Percentiles rank a stretch among this genome's conserved stretches.
Evolutionary conservation across 139 green algal species (phyloP).

Genomic region (Coelastrella sp.): DNA sequence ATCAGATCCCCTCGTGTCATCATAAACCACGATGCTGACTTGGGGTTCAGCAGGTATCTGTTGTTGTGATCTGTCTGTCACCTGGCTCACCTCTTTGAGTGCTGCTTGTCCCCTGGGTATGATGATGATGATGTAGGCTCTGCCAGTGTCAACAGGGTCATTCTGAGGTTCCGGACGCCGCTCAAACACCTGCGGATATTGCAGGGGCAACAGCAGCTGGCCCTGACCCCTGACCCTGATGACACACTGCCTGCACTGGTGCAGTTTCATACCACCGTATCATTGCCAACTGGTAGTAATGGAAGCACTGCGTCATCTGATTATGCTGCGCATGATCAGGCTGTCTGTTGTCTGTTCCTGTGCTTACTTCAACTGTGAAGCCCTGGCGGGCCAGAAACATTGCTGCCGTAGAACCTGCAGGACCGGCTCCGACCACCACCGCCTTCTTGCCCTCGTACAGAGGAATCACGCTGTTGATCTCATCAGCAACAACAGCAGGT

Average conservation of each 20-base stretch:
- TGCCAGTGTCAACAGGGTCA: slow-evolving; percentile 43
- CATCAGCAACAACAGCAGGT: too few relatives aligned
- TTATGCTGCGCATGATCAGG: neutral
- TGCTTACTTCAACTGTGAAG: slow-evolving; percentile 62
- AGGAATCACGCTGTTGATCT: too few relatives aligned
- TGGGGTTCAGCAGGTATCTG: too few relatives aligned
- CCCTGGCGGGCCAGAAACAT: slow-evolving; percentile 65
- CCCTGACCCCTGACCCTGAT: too few relatives aligned
- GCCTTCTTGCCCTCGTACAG: slow-evolving; percentile 60
- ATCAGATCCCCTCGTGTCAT: too few relatives aligned
- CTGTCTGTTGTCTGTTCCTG: too few relatives aligned
- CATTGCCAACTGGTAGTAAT: too few relatives aligned
- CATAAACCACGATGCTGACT: too few relatives aligned
- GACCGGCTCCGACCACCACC: slow-evolving; percentile 60
- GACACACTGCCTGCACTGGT: too few relatives aligned
- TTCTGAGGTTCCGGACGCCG: slow-evolving; percentile 59
- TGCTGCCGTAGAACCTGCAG: slow-evolving; percentile 60
- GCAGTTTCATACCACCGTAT: too few relatives aligned
- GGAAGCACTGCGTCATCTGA: neutral
- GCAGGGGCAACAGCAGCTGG: too few relatives aligned
- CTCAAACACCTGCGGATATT: slow-evolving; percentile 68
- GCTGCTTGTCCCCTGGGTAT: slow-evolving; percentile 63
- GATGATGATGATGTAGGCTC: slow-evolving; percentile 74
- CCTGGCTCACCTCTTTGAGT: slow-evolving; percentile 55
- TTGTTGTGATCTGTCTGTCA: too few relatives aligned